Conservation (phyloP, 2,329 filamentous ascomycete species). For the Didymella exigua region DNA sequence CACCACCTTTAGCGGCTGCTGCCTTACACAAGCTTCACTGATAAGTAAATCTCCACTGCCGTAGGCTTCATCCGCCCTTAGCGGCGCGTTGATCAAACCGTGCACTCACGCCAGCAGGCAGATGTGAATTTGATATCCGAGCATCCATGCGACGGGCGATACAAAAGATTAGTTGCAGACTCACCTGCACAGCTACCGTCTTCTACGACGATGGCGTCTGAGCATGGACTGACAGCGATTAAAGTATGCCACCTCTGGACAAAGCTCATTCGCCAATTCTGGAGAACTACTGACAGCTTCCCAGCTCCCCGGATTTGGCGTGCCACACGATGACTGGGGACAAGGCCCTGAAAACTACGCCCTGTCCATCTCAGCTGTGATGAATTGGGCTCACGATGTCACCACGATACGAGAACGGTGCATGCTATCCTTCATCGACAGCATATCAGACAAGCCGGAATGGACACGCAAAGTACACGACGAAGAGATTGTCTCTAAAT, state of each 20-base stretch:
- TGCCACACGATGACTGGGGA: conserved; percentile 2
- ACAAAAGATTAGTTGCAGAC: neutral
- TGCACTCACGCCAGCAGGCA: neutral
- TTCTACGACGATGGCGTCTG: neutral
- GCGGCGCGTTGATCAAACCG: neutral
- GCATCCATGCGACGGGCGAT: neutral
- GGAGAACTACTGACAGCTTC: conserved; percentile 37
- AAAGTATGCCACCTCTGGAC: neutral
- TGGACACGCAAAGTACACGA: conserved; percentile 51
- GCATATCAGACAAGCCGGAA: conserved; percentile 47
- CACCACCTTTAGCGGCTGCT: neutral
- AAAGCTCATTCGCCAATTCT: neutral
- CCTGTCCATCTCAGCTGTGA: conserved; percentile 3
- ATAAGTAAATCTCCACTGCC: neutral
- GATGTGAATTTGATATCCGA: neutral
- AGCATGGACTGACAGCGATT: neutral
- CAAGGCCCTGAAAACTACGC: neutral
- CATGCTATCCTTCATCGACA: conserved; percentile 49
- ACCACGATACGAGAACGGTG: conserved; percentile 44
- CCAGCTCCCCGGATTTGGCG: conserved; percentile 12
- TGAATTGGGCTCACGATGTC: neutral
- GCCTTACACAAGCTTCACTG: neutral
- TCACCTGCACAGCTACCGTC: neutral
- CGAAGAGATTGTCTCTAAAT: conserved; percentile 27
- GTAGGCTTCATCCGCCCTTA: neutral